A percentile compares a stretch with the other conserved stretches of the same genome.
Evolutionary conservation across 306 rosid species (phyloP).

Genomic region (Leucaena leucocephala): DNA sequence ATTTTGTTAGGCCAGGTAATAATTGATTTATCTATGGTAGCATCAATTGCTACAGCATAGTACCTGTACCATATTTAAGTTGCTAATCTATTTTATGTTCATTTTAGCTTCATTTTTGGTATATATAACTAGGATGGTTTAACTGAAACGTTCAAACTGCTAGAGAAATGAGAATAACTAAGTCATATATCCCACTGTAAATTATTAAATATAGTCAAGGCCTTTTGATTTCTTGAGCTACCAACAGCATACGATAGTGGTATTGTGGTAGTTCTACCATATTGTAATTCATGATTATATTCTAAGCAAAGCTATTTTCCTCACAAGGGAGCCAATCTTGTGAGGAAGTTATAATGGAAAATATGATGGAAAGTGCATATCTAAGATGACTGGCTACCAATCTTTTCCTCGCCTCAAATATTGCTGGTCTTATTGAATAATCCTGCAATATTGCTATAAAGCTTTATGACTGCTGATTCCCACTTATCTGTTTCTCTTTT

Average conservation of each 20-base stretch:
- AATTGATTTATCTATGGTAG: conserved; percentile 21
- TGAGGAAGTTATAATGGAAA: not conserved
- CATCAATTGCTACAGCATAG: conserved; percentile 13
- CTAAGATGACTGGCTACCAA: not conserved
- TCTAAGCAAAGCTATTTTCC: conserved; percentile 13
- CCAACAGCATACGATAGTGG: not conserved
- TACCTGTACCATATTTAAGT: conserved; percentile 23
- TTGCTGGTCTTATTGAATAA: not conserved
- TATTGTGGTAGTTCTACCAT: conserved; percentile 25
- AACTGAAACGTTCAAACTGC: conserved; percentile 27
- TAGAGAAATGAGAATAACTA: conserved; percentile 17
- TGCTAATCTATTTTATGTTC: conserved; percentile 11
- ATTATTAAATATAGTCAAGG: conserved; percentile 6
- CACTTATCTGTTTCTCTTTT: not conserved
- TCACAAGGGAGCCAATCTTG: not conserved
- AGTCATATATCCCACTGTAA: conserved; percentile 8
- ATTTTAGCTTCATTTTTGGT: conserved; percentile 7
- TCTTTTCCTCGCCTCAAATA: conserved; percentile 16
- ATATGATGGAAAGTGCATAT: not conserved
- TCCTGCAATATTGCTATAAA: not conserved
- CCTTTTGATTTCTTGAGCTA: conserved; percentile 12
- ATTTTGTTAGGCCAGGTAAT: conserved; percentile 88
- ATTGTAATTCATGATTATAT: conserved; percentile 17
- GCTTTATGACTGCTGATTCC: conserved; percentile 13
- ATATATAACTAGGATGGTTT: conserved; percentile 19